Percentiles rank a stretch among this genome's conserved stretches.
These are phyloP conservation scores for Vanderwaltozyma tropicalis DNA, from an alignment of 805 yeast genomes.

Conservation along the genomic window DNA sequence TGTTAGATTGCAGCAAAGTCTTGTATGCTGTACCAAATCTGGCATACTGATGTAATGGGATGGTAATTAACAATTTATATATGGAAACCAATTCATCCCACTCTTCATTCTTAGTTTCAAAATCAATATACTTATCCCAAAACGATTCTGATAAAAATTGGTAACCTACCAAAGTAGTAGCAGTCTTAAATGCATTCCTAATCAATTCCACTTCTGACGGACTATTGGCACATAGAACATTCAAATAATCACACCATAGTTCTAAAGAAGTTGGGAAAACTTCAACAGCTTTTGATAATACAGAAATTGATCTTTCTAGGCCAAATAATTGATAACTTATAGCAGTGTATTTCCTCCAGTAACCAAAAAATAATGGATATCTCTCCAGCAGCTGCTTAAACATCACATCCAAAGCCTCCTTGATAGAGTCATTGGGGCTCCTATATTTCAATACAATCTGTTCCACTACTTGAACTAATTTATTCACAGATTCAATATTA, in stretches of 20 bases:
- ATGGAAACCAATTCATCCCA: constrained; percentile 32
- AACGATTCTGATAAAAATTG: constrained; percentile 70
- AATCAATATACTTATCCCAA: constrained; percentile 72
- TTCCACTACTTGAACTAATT: constrained; percentile 28
- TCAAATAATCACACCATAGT: constrained; percentile 58
- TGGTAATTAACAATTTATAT: constrained; percentile 36
- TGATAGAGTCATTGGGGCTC: constrained; percentile 25
- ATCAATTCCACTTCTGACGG: constrained; percentile 27
- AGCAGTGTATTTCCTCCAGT: constrained; percentile 55
- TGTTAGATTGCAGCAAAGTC: constrained; percentile 19
- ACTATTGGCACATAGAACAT: constrained; percentile 38
- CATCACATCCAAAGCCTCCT: constrained; percentile 24
- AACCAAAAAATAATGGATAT: constrained; percentile 49
- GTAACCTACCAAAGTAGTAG: constrained; percentile 43
- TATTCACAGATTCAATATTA: constrained; percentile 34
- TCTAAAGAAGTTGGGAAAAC: constrained; percentile 51
- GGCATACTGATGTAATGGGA: constrained; percentile 84
- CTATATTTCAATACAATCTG: constrained; percentile 27
- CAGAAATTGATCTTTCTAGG: constrained; percentile 36
- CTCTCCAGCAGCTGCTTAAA: constrained; percentile 36
- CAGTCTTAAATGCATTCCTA: constrained; percentile 38
- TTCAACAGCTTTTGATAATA: constrained; percentile 36
- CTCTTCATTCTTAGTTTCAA: constrained; percentile 36
- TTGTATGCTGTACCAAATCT: constrained; percentile 49
- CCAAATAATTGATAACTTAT: constrained; percentile 50